phyloP scores from a whole-genome alignment of 2,329 filamentous ascomycete genomes.

The Curvularia verruculosa region DNA sequence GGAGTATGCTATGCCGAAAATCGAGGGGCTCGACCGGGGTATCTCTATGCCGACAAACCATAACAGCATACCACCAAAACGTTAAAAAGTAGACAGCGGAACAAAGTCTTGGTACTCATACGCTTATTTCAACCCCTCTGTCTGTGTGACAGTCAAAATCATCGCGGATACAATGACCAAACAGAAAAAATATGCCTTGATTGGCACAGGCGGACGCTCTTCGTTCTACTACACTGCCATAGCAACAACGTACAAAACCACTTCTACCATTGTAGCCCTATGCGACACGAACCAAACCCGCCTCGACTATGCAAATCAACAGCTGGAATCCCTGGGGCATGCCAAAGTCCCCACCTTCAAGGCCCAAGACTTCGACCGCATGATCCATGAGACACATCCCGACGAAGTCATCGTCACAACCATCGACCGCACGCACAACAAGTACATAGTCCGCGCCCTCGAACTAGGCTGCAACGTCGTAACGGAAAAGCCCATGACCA shows the following conservation, averaged over 20 bases:
- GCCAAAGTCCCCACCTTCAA: conserved; percentile 60
- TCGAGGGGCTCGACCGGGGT: conserved; percentile 12
- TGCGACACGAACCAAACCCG: conserved; percentile 68
- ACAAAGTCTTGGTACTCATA: conserved; percentile 2
- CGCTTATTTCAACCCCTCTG: not conserved
- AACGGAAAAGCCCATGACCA: conserved; percentile 71
- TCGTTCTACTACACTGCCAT: conserved; percentile 67
- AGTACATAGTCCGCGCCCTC: conserved; percentile 65
- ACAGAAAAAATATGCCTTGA: conserved; percentile 56
- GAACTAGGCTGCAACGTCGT: conserved; percentile 66
- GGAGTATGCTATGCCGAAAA: conserved; percentile 18
- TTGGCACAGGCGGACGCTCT: conserved; percentile 66
- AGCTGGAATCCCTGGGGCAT: conserved; percentile 56
- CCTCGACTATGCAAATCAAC: conserved; percentile 62
- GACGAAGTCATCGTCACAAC: conserved; percentile 69
- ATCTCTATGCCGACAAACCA: conserved; percentile 16
- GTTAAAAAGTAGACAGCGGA: conserved; percentile 12
- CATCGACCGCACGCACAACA: conserved; percentile 66
- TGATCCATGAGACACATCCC: conserved; percentile 63
- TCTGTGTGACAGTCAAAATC: not conserved
- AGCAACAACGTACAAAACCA: conserved; percentile 58
- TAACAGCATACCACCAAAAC: conserved; percentile 4
- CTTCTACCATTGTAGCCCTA: conserved; percentile 60
- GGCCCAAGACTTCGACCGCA: conserved; percentile 62
- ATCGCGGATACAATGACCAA: conserved; percentile 20